Evolutionary conservation across 805 yeast genomes (phyloP), one percentile per base, ranked within the genome.

Genomic region (Metschnikowia gelsemii): DNA sequence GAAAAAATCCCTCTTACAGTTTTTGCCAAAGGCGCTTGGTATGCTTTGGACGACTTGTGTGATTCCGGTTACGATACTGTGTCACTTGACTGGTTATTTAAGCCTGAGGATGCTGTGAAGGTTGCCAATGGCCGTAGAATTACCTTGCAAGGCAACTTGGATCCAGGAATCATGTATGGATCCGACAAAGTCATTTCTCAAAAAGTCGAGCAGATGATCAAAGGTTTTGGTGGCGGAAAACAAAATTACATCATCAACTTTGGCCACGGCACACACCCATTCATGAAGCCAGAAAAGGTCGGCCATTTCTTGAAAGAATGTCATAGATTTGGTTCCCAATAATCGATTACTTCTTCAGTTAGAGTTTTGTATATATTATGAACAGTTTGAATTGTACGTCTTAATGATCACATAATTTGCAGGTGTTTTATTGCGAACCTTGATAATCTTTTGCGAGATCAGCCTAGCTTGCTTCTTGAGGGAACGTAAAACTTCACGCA

Each of bases 221-320:
- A 72, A 45, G 95, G 90, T 5, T 93, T 93, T 60, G 93, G 93
- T n/a, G 95, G 95, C 32, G 96, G 96, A 17, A 88, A 88, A 64
- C 80, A 86, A 58, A 77, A 84, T 57, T 93, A 93, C 68, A 91
- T 93, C 52, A 83, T 91, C 54, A 93, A 93, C 70, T 86, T 93
- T 58, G 99, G 99, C 34, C 99, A 93, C 56, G 99, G 99, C 13
- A 93, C 99, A 17, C 97, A 89, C 62, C 99, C 99, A 17, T 88
- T 87, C 67, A 89, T 93, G 96, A 84, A 87, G 50, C 96, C 98
- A 8, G 96, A 86, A 50, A 84, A 84, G 62, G 78, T 93, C 47
- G 81, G 79, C 46, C 87, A 80, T 66, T 93, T 93, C 68, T 71
- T 93, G 58, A 70, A 87, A 63, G 96, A 88, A 63, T 84, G 93